phyloP scores from a whole-genome alignment of 345 rosid species.

The Eucalyptus microcorys region DNA sequence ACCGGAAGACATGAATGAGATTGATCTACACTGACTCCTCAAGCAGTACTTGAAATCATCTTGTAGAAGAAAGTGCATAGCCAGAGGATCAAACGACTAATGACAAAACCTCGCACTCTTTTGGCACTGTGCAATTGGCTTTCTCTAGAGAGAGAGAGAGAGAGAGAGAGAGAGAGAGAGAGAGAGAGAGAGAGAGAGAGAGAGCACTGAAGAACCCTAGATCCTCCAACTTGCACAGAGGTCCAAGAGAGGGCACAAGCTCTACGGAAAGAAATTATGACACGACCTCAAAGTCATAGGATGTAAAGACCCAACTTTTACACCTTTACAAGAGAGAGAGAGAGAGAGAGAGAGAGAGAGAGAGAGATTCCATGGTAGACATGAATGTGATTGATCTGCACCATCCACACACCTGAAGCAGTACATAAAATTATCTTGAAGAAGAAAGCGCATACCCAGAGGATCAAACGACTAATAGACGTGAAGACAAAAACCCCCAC shows the following conservation, averaged over 20 bases:
- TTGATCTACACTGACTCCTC: background rate
- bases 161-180: background rate
- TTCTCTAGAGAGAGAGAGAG: background rate
- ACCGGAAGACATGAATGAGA: background rate
- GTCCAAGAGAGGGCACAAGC: background rate
- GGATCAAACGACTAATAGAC: background rate
- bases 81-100: background rate
- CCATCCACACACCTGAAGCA: background rate
- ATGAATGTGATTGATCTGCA: background rate
- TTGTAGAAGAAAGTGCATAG: background rate
- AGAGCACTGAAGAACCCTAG: background rate
- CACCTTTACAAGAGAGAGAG: background rate
- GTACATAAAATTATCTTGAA: background rate
- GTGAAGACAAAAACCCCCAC: background rate
- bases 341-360: background rate
- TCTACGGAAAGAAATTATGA: background rate
- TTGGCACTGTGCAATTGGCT: background rate
- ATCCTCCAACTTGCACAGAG: background rate
- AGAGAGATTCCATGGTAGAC: background rate
- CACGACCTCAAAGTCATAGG: background rate
- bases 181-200: background rate
- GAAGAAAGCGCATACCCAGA: background rate
- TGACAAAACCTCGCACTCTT: background rate
- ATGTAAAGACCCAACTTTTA: background rate
- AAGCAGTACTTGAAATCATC: background rate